phyloP scores from a whole-genome alignment of 1,139 yeast species.

The Yarrowia galli region DNA sequence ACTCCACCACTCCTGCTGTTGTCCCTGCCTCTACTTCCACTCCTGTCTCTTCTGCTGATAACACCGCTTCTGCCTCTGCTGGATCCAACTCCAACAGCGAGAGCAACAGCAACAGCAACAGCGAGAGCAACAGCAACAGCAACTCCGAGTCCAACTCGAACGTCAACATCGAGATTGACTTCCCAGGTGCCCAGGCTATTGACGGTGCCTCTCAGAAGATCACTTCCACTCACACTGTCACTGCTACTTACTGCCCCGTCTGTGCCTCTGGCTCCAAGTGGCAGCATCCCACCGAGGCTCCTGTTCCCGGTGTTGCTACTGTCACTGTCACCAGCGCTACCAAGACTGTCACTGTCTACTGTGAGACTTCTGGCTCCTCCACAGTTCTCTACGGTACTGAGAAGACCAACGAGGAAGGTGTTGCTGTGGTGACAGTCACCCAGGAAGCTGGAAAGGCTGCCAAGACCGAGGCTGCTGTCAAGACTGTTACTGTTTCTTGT shows the following conservation, averaged over 20 bases:
- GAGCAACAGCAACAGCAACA: not conserved
- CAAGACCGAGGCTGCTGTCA: not conserved
- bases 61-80: not conserved
- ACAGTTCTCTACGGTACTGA: not conserved
- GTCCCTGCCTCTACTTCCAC: not conserved
- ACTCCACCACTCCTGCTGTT: not conserved
- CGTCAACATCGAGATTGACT: not conserved
- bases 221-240: constrained; percentile 5
- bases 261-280: constrained; percentile 5
- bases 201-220: not conserved
- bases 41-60: not conserved
- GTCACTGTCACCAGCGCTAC: constrained; percentile 10
- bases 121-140: too few relatives aligned
- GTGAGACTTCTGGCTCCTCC: constrained; percentile 10
- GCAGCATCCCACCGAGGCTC: not conserved
- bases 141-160: not conserved
- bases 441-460: not conserved
- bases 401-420: not conserved
- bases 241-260: constrained; percentile 4
- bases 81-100: not conserved
- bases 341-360: constrained; percentile 18
- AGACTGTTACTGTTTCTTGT: not conserved
- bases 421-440: constrained; percentile 13
- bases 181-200: not conserved
- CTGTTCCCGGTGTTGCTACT: not conserved